These are phyloP conservation scores for Houttuynia cordata DNA, from an alignment of 164 flowering plant species.

Conservation along the genomic window DNA sequence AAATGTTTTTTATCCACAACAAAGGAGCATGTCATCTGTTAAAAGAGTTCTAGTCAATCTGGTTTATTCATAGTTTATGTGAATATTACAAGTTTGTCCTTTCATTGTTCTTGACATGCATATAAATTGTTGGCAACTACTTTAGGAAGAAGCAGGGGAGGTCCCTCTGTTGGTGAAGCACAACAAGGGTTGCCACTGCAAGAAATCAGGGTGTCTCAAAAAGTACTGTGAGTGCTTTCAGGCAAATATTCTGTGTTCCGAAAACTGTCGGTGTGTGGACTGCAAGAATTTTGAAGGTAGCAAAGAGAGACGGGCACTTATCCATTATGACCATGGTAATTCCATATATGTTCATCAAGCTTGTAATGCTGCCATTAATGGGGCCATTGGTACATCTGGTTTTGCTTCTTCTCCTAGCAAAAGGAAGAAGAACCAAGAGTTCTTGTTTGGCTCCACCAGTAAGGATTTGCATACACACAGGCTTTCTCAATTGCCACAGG, in stretches of 20 bases:
- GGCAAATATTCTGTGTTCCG: conserved; percentile 93
- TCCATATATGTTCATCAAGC: conserved; percentile 81
- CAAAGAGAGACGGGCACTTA: conserved; percentile 90
- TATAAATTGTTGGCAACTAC: not conserved
- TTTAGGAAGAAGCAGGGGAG: conserved; percentile 72
- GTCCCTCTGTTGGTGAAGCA: conserved; percentile 56
- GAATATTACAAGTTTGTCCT: not conserved
- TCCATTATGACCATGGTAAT: conserved; percentile 63
- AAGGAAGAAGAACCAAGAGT: conserved; percentile 69
- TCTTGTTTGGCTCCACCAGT: conserved; percentile 31
- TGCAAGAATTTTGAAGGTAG: conserved; percentile 97
- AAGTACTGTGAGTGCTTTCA: conserved; percentile 98
- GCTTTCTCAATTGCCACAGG: conserved; percentile 59
- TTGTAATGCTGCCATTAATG: conserved; percentile 94
- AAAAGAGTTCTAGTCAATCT: not conserved
- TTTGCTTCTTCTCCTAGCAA: conserved; percentile 70
- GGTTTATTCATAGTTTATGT: not conserved
- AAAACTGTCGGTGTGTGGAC: conserved; percentile 89
- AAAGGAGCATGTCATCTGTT: not conserved
- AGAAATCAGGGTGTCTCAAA: conserved; percentile 94
- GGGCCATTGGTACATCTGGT: conserved; percentile 92
- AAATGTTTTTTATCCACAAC: not conserved
- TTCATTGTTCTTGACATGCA: not conserved
- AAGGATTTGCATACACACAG: conserved; percentile 44
- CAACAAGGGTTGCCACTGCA: conserved; percentile 97